Percentiles rank a stretch among this genome's conserved stretches.
Evolutionary conservation across 176 grass and related monocot species (phyloP).

Genomic region (Pontederia crassipes): DNA sequence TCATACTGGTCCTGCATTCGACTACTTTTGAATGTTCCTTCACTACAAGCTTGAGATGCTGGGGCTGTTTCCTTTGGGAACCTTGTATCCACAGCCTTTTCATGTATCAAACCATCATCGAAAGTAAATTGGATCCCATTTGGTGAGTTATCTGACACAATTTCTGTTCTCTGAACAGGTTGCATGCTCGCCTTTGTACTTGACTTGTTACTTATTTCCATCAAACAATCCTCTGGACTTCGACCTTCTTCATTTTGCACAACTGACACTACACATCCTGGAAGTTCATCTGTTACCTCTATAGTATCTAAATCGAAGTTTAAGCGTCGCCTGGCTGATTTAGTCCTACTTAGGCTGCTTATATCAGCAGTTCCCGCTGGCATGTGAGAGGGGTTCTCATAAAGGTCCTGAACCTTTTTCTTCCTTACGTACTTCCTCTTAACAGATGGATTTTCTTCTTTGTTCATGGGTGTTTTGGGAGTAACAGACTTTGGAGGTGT

Average conservation of each 20-base stretch:
- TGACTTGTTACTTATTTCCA: background rate
- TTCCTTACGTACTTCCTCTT: constrained; percentile 83
- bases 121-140: constrained; percentile 33
- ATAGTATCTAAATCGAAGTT: constrained; percentile 34
- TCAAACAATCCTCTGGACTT: constrained; percentile 11
- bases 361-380: background rate
- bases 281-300: constrained; percentile 20
- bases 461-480: constrained; percentile 19
- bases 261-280: background rate
- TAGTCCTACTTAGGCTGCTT: constrained; percentile 13
- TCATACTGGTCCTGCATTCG: constrained; percentile 21
- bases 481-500: constrained; percentile 29
- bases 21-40: constrained; percentile 16
- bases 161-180: constrained; percentile 8
- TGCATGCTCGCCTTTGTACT: constrained; percentile 9
- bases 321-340: constrained; percentile 36
- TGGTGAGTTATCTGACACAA: constrained; percentile 9
- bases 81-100: constrained; percentile 17
- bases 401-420: constrained; percentile 19
- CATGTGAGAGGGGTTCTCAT: background rate
- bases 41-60: constrained; percentile 22
- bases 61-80: constrained; percentile 13
- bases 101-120: constrained; percentile 24
- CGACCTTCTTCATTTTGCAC: background rate
- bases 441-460: constrained; percentile 26